Base-by-base conservation (phyloP, 2,329 filamentous ascomycete genomes). In the Pseudogymnoascus sp. region DNA sequence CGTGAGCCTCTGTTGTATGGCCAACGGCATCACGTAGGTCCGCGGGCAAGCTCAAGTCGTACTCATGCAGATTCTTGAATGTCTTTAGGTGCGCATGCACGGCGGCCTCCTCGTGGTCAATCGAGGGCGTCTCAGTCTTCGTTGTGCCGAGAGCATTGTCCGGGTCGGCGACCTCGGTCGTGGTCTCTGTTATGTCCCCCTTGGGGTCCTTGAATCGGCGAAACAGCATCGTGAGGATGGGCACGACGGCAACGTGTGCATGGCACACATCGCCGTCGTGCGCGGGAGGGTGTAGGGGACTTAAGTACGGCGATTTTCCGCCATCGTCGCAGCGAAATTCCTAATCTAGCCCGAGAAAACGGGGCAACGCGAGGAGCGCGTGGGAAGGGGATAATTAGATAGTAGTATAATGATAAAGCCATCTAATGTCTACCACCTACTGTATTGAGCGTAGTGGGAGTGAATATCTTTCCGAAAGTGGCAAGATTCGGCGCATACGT, bases 1-100 rank as follows among this genome's bases (percentile, higher is more conserved):
- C 37, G 4, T 64, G 62, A 29, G 42, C 61, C 25, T 65, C 61
- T 13, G 66, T 55, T 18, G 66, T 63, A 21, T 40, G 40, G n/a
- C 62, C 42, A 3, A 67, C 31, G 21, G 61, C 60, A 2, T 66
- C 62, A 15, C 61, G 61, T 42, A 66, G 64, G 40, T 65, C 65
- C 5, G 29, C 31, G 10, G 65, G 65, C 25, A 64, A 63, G 61
- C 66, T 67, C 18, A 59, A 61, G 52, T 65, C 64, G 45, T 36
- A 13, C 25, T 60, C 31, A 27, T 62, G 61, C 15, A 27, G 40
- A 13, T 21, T 27, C 31, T 33, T 42, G 45, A 61, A 61, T 12
- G 52, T 59, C 27, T 59, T 59, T 36, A 59, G 55, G n/a, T 59
- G 25, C 12, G 25, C 33, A 36, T 36, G 33, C 33, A 36, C 33